phyloP scores from a whole-genome alignment of 108 stramenopile species.

The Nitzschia sp. region DNA sequence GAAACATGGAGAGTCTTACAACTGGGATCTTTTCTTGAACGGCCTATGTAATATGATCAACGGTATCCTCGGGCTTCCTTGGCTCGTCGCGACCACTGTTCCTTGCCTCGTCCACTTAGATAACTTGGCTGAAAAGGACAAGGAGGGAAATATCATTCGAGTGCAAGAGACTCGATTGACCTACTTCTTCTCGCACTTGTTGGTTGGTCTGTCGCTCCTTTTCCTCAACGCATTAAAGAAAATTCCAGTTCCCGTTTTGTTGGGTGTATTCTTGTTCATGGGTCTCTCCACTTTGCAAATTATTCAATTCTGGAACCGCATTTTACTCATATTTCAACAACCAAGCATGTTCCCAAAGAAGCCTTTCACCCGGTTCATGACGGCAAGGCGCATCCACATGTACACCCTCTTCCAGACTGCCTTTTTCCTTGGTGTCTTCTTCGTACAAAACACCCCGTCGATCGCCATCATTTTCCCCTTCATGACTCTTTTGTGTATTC shows the following conservation, averaged over 20 bases:
- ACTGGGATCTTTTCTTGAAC: constrained; percentile 35
- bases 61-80: constrained; percentile 41
- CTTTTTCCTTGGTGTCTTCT: constrained; percentile 44
- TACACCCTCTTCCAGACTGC: constrained; percentile 43
- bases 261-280: constrained; percentile 55
- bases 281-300: constrained; percentile 32
- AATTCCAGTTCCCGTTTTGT: constrained; percentile 49
- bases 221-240: constrained; percentile 25
- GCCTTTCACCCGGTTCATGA: constrained; percentile 36
- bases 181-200: constrained; percentile 28
- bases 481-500: constrained; percentile 48
- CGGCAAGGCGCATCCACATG: constrained; percentile 32
- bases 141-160: constrained; percentile 23
- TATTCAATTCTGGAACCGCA: constrained; percentile 54
- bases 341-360: constrained; percentile 31
- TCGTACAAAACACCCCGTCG: constrained; percentile 39
- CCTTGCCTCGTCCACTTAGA: constrained; percentile 43
- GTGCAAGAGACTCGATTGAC: constrained; percentile 52
- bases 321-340: constrained; percentile 55
- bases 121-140: constrained; percentile 38
- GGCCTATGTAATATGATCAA: constrained; percentile 42
- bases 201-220: constrained; percentile 28
- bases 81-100: constrained; percentile 52
- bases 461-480: constrained; percentile 55
- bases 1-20: constrained; percentile 52